Conservation (phyloP, 208 protist genomes). For the Leishmania aethiopica region DNA sequence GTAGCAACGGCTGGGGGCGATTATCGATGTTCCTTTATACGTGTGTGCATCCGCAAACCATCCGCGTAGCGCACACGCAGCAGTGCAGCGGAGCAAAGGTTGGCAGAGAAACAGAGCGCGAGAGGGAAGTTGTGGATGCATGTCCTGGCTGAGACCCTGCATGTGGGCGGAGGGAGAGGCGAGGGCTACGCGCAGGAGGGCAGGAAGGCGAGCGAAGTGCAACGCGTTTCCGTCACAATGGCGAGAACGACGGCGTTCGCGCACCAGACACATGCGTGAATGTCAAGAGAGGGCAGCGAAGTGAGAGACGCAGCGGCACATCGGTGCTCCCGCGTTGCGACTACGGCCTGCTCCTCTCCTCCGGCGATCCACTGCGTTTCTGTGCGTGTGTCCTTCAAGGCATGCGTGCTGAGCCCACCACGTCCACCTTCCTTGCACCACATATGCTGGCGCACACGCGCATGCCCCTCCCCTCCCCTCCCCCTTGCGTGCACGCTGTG, state of each 20-base stretch:
- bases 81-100: not conserved
- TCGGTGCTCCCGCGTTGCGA: not conserved
- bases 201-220: not conserved
- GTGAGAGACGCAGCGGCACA: not conserved
- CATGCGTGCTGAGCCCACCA: not conserved
- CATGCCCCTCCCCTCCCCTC: too few species aligned
- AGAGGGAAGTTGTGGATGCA: conserved; percentile 1
- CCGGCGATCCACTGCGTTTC: not conserved
- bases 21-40: not conserved
- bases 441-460: not conserved
- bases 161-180: not conserved
- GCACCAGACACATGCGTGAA: not conserved
- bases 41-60: not conserved
- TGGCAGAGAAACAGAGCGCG: not conserved
- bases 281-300: not conserved
- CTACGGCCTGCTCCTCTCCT: not conserved
- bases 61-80: not conserved
- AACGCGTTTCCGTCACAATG: not conserved
- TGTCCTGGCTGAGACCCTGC: not conserved
- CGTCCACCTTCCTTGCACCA: not conserved
- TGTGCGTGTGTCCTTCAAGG: not conserved
- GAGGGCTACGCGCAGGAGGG: not conserved
- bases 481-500: not conserved
- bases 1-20: not conserved
- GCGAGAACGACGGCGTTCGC: not conserved